Conservation (phyloP, 805 yeast species). For the Hanseniaspora valbyensis region DNA sequence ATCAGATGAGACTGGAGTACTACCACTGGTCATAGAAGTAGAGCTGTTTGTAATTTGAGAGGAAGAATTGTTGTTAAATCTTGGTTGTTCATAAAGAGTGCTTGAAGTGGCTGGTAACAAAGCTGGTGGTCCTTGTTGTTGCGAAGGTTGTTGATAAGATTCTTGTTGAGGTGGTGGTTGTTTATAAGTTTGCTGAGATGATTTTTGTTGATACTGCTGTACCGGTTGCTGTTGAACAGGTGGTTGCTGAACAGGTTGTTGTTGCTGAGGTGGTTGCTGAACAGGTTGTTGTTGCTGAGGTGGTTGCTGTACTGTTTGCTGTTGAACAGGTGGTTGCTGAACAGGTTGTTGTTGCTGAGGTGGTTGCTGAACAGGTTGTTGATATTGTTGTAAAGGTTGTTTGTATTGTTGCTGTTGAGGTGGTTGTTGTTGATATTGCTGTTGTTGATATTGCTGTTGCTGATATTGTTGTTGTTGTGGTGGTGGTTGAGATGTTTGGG, state of each 20-base stretch:
- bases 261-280: slow-evolving; percentile 6
- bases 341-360: neutral
- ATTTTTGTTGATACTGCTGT: neutral
- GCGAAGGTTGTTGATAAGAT: neutral
- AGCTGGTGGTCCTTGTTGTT: neutral
- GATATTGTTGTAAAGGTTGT: neutral
- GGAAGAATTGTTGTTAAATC: neutral
- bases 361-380: neutral
- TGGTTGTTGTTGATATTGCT: neutral
- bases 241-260: neutral
- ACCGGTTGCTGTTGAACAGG: neutral
- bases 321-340: neutral
- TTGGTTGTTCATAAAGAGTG: neutral
- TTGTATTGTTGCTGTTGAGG: neutral
- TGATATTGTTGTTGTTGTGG: neutral
- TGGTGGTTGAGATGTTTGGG: neutral
- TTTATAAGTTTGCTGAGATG: neutral
- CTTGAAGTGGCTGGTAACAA: neutral
- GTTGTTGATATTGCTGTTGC: neutral
- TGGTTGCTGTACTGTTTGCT: neutral
- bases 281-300: neutral
- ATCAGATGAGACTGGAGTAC: neutral
- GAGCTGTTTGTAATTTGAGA: neutral
- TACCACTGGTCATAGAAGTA: neutral
- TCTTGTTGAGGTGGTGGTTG: neutral